A percentile compares a stretch with the other conserved stretches of the same genome.
Evolutionary conservation across 1,284 basidiomycete genomes (phyloP).

Genomic region (Apiotrichum akiyoshidainum): DNA sequence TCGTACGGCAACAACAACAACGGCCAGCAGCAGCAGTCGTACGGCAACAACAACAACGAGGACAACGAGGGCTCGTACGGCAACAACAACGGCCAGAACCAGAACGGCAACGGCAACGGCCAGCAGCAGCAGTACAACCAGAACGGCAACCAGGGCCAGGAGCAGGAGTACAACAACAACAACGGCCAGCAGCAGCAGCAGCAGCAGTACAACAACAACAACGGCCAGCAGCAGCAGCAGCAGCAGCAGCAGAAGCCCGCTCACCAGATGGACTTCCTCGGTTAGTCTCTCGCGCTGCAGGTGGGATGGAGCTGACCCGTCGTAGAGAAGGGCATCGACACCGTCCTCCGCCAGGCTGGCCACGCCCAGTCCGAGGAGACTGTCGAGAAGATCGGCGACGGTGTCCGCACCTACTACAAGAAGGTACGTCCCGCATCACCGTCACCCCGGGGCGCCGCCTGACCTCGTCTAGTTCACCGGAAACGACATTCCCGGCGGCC

Average conservation of each 20-base stretch:
- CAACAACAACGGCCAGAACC: background rate
- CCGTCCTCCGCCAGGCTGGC: constrained; percentile 35
- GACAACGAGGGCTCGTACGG: background rate
- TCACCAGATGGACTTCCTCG: constrained; percentile 34
- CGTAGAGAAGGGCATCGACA: constrained; percentile 47
- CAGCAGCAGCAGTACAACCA: constrained; percentile 30
- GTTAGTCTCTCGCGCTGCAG: constrained; percentile 29
- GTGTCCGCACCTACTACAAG: constrained; percentile 49
- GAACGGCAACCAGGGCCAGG: too few relatives aligned
- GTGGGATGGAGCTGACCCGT: too few relatives aligned
- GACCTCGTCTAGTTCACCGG: constrained; percentile 30
- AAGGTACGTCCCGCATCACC: too few relatives aligned
- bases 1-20: too few relatives aligned
- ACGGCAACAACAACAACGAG: background rate
- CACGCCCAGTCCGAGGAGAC: constrained; percentile 42
- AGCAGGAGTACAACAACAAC: background rate
- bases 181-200: background rate
- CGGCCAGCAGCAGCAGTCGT: too few relatives aligned
- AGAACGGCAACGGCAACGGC: constrained; percentile 14
- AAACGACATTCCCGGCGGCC: constrained; percentile 43
- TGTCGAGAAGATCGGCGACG: constrained; percentile 54
- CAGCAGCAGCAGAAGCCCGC: background rate
- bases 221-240: background rate
- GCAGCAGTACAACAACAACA: background rate
- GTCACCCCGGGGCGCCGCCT: too few relatives aligned